Conservation (phyloP, 148 eudicot species). For the Suaeda aralocaspica region DNA sequence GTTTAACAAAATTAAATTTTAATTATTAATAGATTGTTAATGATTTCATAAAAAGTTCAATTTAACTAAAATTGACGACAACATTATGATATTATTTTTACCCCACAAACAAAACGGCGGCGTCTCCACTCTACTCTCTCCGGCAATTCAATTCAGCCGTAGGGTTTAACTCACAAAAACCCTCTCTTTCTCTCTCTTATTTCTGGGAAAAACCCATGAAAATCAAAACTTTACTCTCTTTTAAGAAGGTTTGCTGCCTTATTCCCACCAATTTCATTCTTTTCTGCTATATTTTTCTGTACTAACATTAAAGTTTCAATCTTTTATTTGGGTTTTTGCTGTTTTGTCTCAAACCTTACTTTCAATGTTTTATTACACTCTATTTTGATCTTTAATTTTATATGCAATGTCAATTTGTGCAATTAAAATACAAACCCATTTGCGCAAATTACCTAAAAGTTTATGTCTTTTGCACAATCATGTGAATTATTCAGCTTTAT, state of each 20-base stretch:
- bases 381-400: neutral
- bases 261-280: neutral
- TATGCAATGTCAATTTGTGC: slow-evolving; percentile 16
- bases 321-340: neutral
- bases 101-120: slow-evolving; percentile 5
- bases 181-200: too few species aligned
- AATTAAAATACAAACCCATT: neutral
- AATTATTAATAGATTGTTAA: too few species aligned
- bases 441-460: slow-evolving; percentile 11
- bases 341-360: neutral
- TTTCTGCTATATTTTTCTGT: neutral
- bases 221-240: neutral
- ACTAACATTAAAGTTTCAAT: slow-evolving; percentile 2
- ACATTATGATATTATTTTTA: too few species aligned
- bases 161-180: slow-evolving; percentile 17
- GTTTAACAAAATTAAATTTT: too few species aligned
- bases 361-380: neutral
- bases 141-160: neutral
- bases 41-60: too few species aligned
- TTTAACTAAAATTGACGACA: too few species aligned
- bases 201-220: too few species aligned
- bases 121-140: neutral
- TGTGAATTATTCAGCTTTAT: slow-evolving; percentile 25
- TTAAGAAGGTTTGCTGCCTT: neutral
- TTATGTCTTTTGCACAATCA: slow-evolving; percentile 12